Evolutionary conservation across 2,329 filamentous ascomycete species (phyloP), one percentile per base, ranked within the genome.

Genomic region (Calonectria leucothoes): DNA sequence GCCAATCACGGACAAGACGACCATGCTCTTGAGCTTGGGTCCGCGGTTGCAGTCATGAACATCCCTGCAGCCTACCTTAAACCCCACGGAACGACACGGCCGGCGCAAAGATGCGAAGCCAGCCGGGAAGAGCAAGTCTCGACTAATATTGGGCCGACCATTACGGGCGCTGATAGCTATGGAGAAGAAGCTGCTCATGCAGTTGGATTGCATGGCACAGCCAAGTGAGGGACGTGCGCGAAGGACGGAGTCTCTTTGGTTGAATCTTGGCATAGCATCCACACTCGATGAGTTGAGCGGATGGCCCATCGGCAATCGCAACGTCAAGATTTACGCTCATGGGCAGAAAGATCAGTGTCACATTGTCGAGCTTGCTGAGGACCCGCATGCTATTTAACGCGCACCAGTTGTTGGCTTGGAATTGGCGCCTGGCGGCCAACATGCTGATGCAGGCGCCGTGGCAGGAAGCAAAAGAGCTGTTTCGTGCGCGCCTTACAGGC

Each of bases 11-110:
- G n/a, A 37, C 20, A 31, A 51, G 57, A 49, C 33, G 65, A 55
- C 64, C 57, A 65, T 69, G 72, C 59, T 27, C 51, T 10, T 29
- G 57, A 71, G 66, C 70, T 70, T 75, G 67, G 69, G 68, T 71
- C 63, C 65, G 61, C 71, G 45, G 65, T 73, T 75, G 55, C 61
- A 73, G 67, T 74, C 71, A 64, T 72, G 59, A 75, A 72, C 31
- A 74, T 51, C 69, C 72, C 68, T 69, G 71, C 71, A 73, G 73
- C 52, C 68, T 67, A 66, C 25, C 70, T 66, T 66, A 57, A 66
- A 61, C 51, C 61, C 57, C 37, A 66, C 59, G 66, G 61, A 66
- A 68, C 52, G 33, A 31, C 57, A 71, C 63, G 29, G 48, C 52
- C 23, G 49, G 39, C 51, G 51, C 39, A 37, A 31, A 57, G 64